Evolutionary conservation across 441 rosid genomes (phyloP), one percentile per base, ranked within the genome.

Genomic region (Erodium trifolium): DNA sequence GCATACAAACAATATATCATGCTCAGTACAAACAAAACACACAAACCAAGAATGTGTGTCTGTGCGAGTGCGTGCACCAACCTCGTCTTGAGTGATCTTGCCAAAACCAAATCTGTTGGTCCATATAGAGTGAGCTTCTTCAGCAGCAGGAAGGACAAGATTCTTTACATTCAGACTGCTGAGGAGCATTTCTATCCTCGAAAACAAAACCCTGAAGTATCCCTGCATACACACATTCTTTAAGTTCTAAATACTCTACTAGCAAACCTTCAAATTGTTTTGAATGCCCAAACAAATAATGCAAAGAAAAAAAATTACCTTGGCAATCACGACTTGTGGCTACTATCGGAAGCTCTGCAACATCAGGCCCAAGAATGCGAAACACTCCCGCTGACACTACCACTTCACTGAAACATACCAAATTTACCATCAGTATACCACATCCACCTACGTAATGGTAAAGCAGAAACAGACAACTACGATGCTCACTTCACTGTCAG

Each of bases 301-400:
- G 27, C 2, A 23, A 23, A 23, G 27, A 0, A 23, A 2, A 49
- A 49, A 49, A 49, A 43, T 78, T 71, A 91, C 98, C 90, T 82
- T 88, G 87, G 47, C 70, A 78, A 19, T 86, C 89, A 70, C 75
- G 76, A 71, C 82, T 82, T 17, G 97, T 93, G 67, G 98, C 98
- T 70, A 86, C 98, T 59, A 91, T 70, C 71, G 98, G 98, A 72
- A 93, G 86, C 75, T 93, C 98, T 2, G 98, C 98, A 77, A 89
- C 73, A 62, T 93, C 97, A 69, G 76, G 75, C 72, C 97, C 97
- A 13, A 93, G 89, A 68, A 93, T 73, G 71, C 98, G 83, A 68
- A 91, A 80, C 68, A 87, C 81, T 72, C 92, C 98, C 11, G 87
- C 90, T 4, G 93, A 88, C 37, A 89, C 94, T 1, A 91, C 85